A percentile compares a stretch with the other conserved stretches of the same genome.
These are phyloP conservation scores for Brassica hybrid DNA, from an alignment of 441 rosid species.

Conservation along the genomic window DNA sequence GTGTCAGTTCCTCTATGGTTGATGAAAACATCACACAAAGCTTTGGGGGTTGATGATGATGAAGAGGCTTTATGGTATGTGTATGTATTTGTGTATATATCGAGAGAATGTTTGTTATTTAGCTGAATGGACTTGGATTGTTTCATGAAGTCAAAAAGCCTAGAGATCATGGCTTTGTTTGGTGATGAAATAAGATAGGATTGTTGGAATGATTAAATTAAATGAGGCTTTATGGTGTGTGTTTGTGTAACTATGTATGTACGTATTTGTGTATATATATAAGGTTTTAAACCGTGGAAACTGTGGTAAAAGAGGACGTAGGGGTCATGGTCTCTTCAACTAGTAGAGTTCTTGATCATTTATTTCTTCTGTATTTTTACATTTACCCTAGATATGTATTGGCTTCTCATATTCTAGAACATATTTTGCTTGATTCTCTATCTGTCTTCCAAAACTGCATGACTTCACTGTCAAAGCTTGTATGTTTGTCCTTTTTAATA, in stretches of 20 bases:
- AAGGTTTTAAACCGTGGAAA: background rate
- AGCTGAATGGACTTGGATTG: conserved; percentile 32
- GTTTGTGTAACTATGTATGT: conserved; percentile 11
- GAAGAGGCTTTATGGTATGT: conserved; percentile 14
- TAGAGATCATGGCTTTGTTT: conserved; percentile 37
- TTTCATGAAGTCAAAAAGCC: conserved; percentile 39
- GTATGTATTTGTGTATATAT: conserved; percentile 10
- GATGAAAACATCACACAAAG: conserved; percentile 66
- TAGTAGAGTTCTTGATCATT: background rate
- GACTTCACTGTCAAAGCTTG: background rate
- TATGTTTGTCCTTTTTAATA: background rate
- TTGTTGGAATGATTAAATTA: conserved; percentile 4
- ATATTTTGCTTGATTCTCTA: background rate
- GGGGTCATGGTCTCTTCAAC: background rate
- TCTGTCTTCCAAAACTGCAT: background rate
- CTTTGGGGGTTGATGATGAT: conserved; percentile 32
- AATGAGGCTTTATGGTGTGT: background rate
- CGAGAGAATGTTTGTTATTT: conserved; percentile 19
- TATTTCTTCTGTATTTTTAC: background rate
- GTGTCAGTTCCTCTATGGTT: conserved; percentile 84
- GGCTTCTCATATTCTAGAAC: background rate
- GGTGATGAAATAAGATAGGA: conserved; percentile 12
- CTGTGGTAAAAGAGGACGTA: background rate
- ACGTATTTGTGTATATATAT: background rate
- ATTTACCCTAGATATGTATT: background rate